Evolutionary conservation across 495 filamentous ascomycete species (phyloP), one percentile per base, ranked within the genome.

Genomic region (Aspergillus kassunensis): DNA sequence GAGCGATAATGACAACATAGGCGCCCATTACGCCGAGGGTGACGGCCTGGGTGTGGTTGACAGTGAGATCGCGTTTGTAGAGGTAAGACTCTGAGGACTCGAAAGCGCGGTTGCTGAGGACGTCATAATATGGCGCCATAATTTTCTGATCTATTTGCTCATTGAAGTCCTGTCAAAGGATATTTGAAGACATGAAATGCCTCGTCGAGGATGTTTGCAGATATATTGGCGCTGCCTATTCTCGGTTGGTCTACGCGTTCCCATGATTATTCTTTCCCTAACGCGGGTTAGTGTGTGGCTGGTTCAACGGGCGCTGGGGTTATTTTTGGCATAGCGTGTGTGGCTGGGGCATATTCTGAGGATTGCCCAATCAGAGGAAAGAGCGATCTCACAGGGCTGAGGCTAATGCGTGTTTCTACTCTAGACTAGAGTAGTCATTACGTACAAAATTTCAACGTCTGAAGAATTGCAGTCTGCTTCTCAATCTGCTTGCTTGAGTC

Each of bases 1-100:
- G 67, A 3, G 85, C 85, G 56, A 91, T 90, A 33, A 79, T 77
- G 13, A 90, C 86, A 1, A 86, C 79, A 65, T 91, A 91, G 45
- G 71, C 86, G 2, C 59, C 80, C 56, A 85, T 82, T 4, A 87
- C 71, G 15, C 87, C 87, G 3, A 91, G 73, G 0, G 87, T 91
- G 4, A 89, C 76, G 34, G 79, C 80, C 63, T 91, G 87, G 11
- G 87, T 87, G 62, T 82, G 79, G 62, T 80, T 80, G 53, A 90
- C 85, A 16, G 72, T 76, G 9, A 91, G 71, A 59, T 75, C 75
- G 53, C 86, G 83, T 48, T 63, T 61, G 37, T 54, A 42, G 23
- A 74, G 53, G 45, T 68, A 66, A 54, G 63, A 57, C 50, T 53
- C 39, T 7, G 62, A 60, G 35, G 56, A 34, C 35, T 69, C 61